Percentiles rank a stretch among this genome's conserved stretches.
These are phyloP conservation scores for Colletotrichum ledebouriae DNA, from an alignment of 2,329 filamentous ascomycete genomes.

Conservation along the genomic window DNA sequence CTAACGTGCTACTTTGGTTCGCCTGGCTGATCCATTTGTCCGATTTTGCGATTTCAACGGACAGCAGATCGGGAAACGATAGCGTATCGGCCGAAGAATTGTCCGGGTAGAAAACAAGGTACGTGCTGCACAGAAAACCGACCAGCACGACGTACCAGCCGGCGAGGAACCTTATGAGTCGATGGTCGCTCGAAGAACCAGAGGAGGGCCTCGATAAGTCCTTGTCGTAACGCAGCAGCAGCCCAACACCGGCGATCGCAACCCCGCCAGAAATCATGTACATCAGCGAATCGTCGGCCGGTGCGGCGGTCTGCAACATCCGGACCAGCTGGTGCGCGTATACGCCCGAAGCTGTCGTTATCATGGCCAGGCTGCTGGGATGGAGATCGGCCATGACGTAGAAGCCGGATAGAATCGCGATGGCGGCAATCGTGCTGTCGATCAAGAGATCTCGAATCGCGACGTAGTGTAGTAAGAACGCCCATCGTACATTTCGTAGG, in stretches of 20 bases:
- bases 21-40: slow-evolving; percentile 45
- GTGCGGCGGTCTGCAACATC: slow-evolving; percentile 20
- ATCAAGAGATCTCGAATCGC: slow-evolving; percentile 49
- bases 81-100: slow-evolving; percentile 12
- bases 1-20: slow-evolving; percentile 43
- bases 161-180: slow-evolving; percentile 29
- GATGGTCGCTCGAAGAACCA: slow-evolving; percentile 11
- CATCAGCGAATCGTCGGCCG: slow-evolving; percentile 23
- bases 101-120: slow-evolving; percentile 37
- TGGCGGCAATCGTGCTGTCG: slow-evolving; percentile 47
- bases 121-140: slow-evolving; percentile 38
- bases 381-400: slow-evolving; percentile 48
- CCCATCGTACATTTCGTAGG: slow-evolving; percentile 47
- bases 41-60: slow-evolving; percentile 32
- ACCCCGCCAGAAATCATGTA: slow-evolving; percentile 23
- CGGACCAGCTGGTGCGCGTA: slow-evolving; percentile 45
- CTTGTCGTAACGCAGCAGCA: slow-evolving; percentile 40
- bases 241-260: slow-evolving; percentile 38
- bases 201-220: slow-evolving; percentile 25
- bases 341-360: slow-evolving; percentile 45
- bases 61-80: slow-evolving; percentile 24
- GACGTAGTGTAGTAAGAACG: slow-evolving; percentile 48
- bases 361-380: slow-evolving; percentile 47
- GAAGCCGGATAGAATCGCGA: slow-evolving; percentile 46
- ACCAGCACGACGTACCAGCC: slow-evolving; percentile 37